phyloP scores from a whole-genome alignment of 441 rosid species.

The Gossypium gossypioides region DNA sequence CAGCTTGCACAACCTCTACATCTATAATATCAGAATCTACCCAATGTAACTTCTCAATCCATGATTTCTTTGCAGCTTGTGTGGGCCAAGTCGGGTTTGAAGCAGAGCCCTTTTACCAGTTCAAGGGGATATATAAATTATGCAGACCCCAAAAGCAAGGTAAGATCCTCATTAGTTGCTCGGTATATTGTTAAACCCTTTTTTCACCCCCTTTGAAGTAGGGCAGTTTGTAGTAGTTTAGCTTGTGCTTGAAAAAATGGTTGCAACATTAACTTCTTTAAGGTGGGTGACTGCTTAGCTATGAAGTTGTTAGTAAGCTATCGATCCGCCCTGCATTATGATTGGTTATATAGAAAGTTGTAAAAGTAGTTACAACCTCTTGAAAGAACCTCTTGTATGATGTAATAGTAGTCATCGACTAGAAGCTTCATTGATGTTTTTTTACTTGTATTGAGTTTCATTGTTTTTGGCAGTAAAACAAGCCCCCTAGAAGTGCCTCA shows the following conservation, averaged over 20 bases:
- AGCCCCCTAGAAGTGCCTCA: constrained; percentile 55
- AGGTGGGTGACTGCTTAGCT: constrained; percentile 18
- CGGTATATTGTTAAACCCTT: not conserved
- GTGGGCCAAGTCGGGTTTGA: constrained; percentile 22
- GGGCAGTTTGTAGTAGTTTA: not conserved
- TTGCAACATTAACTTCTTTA: constrained; percentile 14
- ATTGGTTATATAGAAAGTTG: not conserved
- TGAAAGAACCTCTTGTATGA: constrained; percentile 6
- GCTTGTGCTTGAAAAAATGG: constrained; percentile 5
- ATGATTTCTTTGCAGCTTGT: constrained; percentile 38
- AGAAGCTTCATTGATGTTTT: not conserved
- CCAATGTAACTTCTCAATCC: constrained; percentile 28
- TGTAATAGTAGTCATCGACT: not conserved
- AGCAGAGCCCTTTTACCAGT: constrained; percentile 11
- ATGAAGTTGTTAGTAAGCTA: constrained; percentile 10
- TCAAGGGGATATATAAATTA: constrained; percentile 17
- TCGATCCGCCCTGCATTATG: not conserved
- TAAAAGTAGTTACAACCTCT: not conserved
- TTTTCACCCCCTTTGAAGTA: too few species aligned
- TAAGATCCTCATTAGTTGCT: constrained; percentile 21
- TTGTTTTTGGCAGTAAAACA: constrained; percentile 34
- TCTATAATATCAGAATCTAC: constrained; percentile 27
- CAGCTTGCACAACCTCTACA: constrained; percentile 14
- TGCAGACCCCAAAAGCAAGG: constrained; percentile 92
- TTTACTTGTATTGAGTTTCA: constrained; percentile 6